Evolutionary conservation across 805 yeast species (phyloP), one percentile per base, ranked within the genome.

Genomic region (Yarrowia deformans): DNA sequence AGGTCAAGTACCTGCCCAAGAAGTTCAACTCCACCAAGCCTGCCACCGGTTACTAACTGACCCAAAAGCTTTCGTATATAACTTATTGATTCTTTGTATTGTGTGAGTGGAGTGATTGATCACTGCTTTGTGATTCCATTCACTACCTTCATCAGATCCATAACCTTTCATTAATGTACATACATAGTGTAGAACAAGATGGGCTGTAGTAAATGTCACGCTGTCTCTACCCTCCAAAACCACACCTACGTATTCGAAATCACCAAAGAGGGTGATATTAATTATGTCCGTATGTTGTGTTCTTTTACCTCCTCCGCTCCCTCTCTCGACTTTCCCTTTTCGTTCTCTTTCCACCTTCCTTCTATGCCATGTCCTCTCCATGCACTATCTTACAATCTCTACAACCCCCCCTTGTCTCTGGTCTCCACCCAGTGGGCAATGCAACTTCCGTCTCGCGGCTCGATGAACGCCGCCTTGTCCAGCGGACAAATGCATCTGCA

Each of bases 1-100:
- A 92, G 3, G 89, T 94, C 75, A 84, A 83, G 73, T 91, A 85
- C 76, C 81, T 85, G 56, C 97, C 97, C 34, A 92, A 92, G 74
- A 67, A 67, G n/a, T 40, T 56, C 37, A 42, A 42, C 63, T 23
- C 37, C 63, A 56, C 35, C 63, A 42, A 40, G 46, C 37, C 46
- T 8, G 43, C 63, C 39, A 56, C 35, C 12, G 63, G 63, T 6
- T 56, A 56, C 63, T 56, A 56, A 56, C 19, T 12, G 10, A 9
- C 18, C 35, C 8, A 34, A 34, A 49, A 32, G 14, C 34, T 23
- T 23, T 5, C 52, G 54, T 49, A 34, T 34, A 52, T 52, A 52
- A 52, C 58, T 52, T 52, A 52, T 50, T n/a, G 10, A 50, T 50
- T 48, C 1, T 2, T 48, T 29, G n/a, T 18, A 23, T 23, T 23